phyloP scores from a whole-genome alignment of 108 stramenopile species.

The Pseudonitzschia pungens region DNA sequence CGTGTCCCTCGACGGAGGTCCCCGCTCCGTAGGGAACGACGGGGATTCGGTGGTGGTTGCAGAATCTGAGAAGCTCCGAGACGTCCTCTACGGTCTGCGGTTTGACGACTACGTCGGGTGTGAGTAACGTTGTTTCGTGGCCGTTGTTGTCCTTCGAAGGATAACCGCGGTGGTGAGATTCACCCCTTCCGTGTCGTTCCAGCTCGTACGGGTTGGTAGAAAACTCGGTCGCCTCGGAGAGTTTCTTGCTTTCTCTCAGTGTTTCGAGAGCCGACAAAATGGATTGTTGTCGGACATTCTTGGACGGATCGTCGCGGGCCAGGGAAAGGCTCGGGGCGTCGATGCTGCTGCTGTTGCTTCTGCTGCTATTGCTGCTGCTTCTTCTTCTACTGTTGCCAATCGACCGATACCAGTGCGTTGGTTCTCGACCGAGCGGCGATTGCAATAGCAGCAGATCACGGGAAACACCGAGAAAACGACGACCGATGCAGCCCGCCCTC shows the following conservation, averaged over 20 bases:
- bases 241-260: background rate
- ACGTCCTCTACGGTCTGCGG: slow-evolving; percentile 81
- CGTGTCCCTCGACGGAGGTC: slow-evolving; percentile 94
- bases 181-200: slow-evolving; percentile 74
- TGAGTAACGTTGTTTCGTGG: background rate
- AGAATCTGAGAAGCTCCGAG: slow-evolving; percentile 52
- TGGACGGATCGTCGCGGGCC: background rate
- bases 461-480: background rate
- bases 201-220: slow-evolving; percentile 65
- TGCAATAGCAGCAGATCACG: background rate
- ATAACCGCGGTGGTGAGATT: slow-evolving; percentile 55
- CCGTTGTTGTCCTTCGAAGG: background rate
- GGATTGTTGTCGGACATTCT: background rate
- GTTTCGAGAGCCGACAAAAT: slow-evolving; percentile 1
- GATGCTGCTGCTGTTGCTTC: background rate
- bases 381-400: background rate
- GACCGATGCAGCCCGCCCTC: background rate
- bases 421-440: background rate
- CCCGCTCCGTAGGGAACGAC: slow-evolving; percentile 94
- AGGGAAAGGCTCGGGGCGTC: background rate
- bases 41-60: slow-evolving; percentile 61
- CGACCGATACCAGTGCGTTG: background rate
- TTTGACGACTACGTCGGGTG: slow-evolving; percentile 77
- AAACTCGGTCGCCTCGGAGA: slow-evolving; percentile 32
- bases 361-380: background rate